Evolutionary conservation across 2,329 filamentous ascomycete species (phyloP).

Genomic region (Diplodia seriata): DNA sequence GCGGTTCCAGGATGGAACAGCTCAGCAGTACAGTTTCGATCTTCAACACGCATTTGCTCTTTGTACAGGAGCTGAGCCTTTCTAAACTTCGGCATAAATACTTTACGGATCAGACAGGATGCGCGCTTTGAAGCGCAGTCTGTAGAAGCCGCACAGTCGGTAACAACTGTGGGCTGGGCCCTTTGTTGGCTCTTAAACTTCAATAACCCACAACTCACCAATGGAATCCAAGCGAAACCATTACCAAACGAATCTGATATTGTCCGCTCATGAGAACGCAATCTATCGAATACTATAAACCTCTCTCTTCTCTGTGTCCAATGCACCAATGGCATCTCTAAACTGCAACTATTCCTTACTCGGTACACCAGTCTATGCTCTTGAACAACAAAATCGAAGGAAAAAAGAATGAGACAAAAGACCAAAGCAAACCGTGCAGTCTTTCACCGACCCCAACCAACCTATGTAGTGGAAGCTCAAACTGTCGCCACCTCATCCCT

Average conservation of each 20-base stretch:
- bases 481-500: background rate
- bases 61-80: background rate
- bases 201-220: too few species aligned
- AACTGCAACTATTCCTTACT: background rate
- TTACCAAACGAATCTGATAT: background rate
- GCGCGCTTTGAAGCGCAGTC: background rate
- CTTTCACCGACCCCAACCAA: background rate
- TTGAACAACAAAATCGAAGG: background rate
- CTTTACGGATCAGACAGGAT: background rate
- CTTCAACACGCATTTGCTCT: background rate
- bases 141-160: background rate
- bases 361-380: background rate
- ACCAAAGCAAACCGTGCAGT: background rate
- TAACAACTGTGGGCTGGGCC: background rate
- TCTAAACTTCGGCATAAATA: background rate
- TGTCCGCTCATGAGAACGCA: too few species aligned
- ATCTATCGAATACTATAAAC: too few species aligned
- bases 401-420: too few species aligned
- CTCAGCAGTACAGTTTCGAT: background rate
- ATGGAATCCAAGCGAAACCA: background rate
- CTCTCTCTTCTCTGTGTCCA: background rate
- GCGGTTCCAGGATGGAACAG: background rate
- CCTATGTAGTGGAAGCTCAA: background rate
- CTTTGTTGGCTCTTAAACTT: background rate
- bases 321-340: background rate